Evolutionary conservation across 208 protist genomes (phyloP).

Genomic region (Blechomonas ayalai): DNA sequence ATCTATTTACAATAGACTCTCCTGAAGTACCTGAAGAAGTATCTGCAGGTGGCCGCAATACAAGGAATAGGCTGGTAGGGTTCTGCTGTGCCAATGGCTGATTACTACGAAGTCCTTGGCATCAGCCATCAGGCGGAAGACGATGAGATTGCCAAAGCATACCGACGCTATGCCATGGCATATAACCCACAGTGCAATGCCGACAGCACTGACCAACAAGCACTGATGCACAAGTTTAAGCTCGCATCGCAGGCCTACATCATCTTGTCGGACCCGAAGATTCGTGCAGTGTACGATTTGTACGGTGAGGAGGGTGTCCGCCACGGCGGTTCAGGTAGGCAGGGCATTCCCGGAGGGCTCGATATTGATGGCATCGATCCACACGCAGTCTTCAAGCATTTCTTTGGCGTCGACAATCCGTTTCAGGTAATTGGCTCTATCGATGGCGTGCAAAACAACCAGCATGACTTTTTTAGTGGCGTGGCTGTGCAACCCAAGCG

Average conservation of each 20-base stretch:
- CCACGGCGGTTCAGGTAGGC: conserved; percentile 76
- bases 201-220: conserved; percentile 43
- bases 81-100: no score
- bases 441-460: conserved; percentile 63
- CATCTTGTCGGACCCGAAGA: conserved; percentile 81
- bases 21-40: no score
- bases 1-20: no score
- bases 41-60: no score
- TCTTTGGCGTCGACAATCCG: conserved; percentile 87
- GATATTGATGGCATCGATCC: conserved; percentile 74
- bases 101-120: conserved; percentile 86
- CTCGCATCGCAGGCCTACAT: conserved; percentile 83
- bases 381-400: conserved; percentile 70
- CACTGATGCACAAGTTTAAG: conserved; percentile 69
- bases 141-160: conserved; percentile 84
- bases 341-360: conserved; percentile 70
- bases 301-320: conserved; percentile 89
- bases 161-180: conserved; percentile 78
- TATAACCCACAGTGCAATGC: conserved; percentile 84
- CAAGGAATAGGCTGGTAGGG: no score
- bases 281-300: conserved; percentile 82
- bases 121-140: conserved; percentile 71
- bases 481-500: conserved; percentile 43
- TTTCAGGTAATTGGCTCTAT: conserved; percentile 79
- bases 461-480: conserved; percentile 76